These are phyloP conservation scores for Komagataea norvegica DNA, from an alignment of 1,139 yeast species.

Conservation along the genomic window DNA sequence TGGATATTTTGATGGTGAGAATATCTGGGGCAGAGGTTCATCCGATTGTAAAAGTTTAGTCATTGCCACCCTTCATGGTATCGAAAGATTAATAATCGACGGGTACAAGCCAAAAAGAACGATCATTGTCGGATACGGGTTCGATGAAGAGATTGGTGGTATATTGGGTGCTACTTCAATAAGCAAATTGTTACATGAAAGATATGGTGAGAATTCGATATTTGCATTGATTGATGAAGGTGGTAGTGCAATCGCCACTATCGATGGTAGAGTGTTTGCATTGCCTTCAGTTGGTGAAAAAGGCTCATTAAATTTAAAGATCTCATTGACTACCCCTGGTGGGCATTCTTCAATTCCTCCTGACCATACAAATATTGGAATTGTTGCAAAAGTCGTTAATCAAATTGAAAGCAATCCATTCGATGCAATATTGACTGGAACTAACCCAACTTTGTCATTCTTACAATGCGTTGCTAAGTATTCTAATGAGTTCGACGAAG, in stretches of 20 bases:
- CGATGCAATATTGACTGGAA: constrained; percentile 36
- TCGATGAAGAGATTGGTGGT: constrained; percentile 71
- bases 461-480: constrained; percentile 46
- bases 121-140: constrained; percentile 57
- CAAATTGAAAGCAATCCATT: constrained; percentile 48
- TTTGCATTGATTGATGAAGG: constrained; percentile 68
- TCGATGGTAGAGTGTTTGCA: constrained; percentile 45
- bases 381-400: constrained; percentile 47
- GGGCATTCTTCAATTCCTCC: constrained; percentile 72
- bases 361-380: constrained; percentile 63
- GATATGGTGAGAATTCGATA: constrained; percentile 52
- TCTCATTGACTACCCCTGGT: constrained; percentile 51
- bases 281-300: constrained; percentile 61
- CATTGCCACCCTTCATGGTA: constrained; percentile 51
- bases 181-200: constrained; percentile 38
- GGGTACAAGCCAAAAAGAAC: constrained; percentile 53
- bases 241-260: constrained; percentile 33
- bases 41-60: constrained; percentile 58
- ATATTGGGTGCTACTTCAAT: constrained; percentile 48
- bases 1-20: constrained; percentile 58
- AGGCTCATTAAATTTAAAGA: constrained; percentile 51
- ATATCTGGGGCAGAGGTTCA: constrained; percentile 62
- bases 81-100: constrained; percentile 44
- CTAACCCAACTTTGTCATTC: constrained; percentile 44
- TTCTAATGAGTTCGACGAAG: constrained; percentile 27